These are phyloP conservation scores for Suillus hirtellus DNA, from an alignment of 768 basidiomycete species.

Conservation along the genomic window DNA sequence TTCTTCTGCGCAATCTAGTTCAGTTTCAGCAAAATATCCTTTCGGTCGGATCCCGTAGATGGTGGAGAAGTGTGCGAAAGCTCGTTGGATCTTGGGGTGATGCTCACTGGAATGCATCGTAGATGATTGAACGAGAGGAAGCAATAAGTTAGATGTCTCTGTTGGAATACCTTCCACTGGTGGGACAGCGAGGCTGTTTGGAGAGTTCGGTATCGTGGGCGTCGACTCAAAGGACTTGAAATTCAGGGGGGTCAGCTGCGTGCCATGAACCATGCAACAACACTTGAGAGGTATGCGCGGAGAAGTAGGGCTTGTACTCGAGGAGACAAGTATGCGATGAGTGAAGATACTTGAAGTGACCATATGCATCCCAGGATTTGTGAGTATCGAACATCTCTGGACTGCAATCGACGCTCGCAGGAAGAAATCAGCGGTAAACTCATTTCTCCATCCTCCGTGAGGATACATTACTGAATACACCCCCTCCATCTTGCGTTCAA, in stretches of 20 bases:
- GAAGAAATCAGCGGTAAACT: slow-evolving; percentile 49
- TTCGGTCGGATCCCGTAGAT: slow-evolving; percentile 30
- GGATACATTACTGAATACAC: slow-evolving; percentile 54
- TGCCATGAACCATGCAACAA: slow-evolving; percentile 30
- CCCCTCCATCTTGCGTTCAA: slow-evolving; percentile 66
- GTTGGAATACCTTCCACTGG: neutral
- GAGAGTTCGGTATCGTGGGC: neutral
- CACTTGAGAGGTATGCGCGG: slow-evolving; percentile 27
- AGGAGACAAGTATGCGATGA: slow-evolving; percentile 20
- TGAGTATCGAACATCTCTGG: neutral
- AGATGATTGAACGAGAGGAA: slow-evolving; percentile 40
- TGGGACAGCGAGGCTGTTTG: neutral
- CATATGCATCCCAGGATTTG: slow-evolving; percentile 28
- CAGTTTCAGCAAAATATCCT: slow-evolving; percentile 31
- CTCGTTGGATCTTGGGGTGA: slow-evolving; percentile 33
- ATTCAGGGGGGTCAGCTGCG: slow-evolving; percentile 33
- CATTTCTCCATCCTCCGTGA: slow-evolving; percentile 52
- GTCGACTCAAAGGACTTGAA: slow-evolving; percentile 26
- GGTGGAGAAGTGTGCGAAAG: slow-evolving; percentile 35
- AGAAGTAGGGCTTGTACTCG: slow-evolving; percentile 28
- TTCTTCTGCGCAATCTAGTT: slow-evolving; percentile 31
- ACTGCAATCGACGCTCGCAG: slow-evolving; percentile 37
- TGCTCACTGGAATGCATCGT: slow-evolving; percentile 39
- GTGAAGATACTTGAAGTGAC: slow-evolving; percentile 32
- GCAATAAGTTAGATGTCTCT: slow-evolving; percentile 39